Evolutionary conservation across 768 basidiomycete genomes (phyloP).

Genomic region (Macrocybe gigantea): DNA sequence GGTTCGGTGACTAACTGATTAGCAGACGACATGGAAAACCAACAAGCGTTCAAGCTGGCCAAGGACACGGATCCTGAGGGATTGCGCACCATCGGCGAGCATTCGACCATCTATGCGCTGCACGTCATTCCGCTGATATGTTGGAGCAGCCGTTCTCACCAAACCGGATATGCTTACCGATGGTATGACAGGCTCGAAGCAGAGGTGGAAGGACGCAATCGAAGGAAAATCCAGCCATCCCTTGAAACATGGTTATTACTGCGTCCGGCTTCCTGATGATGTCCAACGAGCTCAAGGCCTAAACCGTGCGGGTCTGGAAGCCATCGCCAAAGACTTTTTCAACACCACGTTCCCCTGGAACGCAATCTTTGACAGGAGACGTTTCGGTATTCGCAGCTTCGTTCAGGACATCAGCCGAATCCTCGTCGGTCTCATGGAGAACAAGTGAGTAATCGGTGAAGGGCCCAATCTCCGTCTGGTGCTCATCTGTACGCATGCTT

Average conservation of each 20-base stretch:
- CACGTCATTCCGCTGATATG: too few relatives aligned
- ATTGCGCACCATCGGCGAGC: constrained; percentile 43
- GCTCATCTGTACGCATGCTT: not conserved
- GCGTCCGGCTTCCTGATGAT: constrained; percentile 37
- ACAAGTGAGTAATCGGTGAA: constrained; percentile 12
- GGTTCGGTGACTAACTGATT: not conserved
- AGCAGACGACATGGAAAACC: constrained; percentile 55
- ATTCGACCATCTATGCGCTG: not conserved
- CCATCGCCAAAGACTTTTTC: constrained; percentile 30
- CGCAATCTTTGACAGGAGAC: constrained; percentile 12
- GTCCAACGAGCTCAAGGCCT: constrained; percentile 24
- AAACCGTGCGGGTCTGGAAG: constrained; percentile 24
- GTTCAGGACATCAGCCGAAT: constrained; percentile 26
- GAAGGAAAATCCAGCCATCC: constrained; percentile 29
- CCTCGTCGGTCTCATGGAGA: constrained; percentile 29
- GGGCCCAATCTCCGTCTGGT: not conserved
- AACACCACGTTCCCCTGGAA: constrained; percentile 28
- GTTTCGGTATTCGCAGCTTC: constrained; percentile 32
- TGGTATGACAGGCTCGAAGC: constrained; percentile 26
- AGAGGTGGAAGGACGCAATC: constrained; percentile 37
- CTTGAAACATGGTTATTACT: constrained; percentile 36
- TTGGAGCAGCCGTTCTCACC: constrained; percentile 42
- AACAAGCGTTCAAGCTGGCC: constrained; percentile 46
- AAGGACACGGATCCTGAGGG: constrained; percentile 39
- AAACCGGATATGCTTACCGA: constrained; percentile 45